phyloP scores from a whole-genome alignment of 768 basidiomycete genomes.

The Mycena olivaceomarginata region DNA sequence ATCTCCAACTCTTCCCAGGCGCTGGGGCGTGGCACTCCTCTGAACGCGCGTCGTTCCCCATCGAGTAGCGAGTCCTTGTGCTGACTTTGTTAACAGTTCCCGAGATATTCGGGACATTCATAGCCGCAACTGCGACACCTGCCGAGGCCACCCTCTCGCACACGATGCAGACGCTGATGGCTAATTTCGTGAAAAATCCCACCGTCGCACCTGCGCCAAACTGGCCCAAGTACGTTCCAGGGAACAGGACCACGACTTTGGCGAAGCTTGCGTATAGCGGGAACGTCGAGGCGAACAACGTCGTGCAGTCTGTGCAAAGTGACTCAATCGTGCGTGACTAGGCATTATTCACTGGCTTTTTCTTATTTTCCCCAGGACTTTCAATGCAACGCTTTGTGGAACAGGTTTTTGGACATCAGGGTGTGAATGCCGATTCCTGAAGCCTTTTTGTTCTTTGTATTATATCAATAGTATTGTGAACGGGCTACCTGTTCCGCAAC shows the following conservation, averaged over 20 bases:
- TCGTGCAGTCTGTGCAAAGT: slow-evolving; percentile 41
- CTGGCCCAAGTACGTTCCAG: slow-evolving; percentile 45
- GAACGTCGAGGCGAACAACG: slow-evolving; percentile 42
- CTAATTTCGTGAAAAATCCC: slow-evolving; percentile 48
- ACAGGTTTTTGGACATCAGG: slow-evolving; percentile 25
- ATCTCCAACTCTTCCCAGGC: slow-evolving; percentile 47
- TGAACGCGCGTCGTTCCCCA: slow-evolving; percentile 37
- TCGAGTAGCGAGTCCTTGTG: background rate
- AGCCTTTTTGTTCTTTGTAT: too few relatives aligned
- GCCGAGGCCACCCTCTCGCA: slow-evolving; percentile 47
- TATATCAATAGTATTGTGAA: too few relatives aligned
- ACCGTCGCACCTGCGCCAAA: slow-evolving; percentile 37
- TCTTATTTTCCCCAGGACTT: background rate
- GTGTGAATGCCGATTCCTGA: too few relatives aligned
- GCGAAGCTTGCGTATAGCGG: slow-evolving; percentile 48
- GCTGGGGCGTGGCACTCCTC: slow-evolving; percentile 49
- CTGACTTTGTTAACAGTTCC: slow-evolving; percentile 32
- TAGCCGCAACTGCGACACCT: slow-evolving; percentile 45
- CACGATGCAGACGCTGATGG: slow-evolving; percentile 45
- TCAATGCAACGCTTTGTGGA: slow-evolving; percentile 21
- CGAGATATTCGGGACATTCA: slow-evolving; percentile 53
- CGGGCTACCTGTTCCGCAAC: too few relatives aligned
- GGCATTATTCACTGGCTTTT: background rate
- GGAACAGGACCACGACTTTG: slow-evolving; percentile 38
- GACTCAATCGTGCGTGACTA: slow-evolving; percentile 28